Evolutionary conservation across 73 alveolate genomes (phyloP), one percentile per base, ranked within the genome.

Genomic region (Paraurostyla sp.): DNA sequence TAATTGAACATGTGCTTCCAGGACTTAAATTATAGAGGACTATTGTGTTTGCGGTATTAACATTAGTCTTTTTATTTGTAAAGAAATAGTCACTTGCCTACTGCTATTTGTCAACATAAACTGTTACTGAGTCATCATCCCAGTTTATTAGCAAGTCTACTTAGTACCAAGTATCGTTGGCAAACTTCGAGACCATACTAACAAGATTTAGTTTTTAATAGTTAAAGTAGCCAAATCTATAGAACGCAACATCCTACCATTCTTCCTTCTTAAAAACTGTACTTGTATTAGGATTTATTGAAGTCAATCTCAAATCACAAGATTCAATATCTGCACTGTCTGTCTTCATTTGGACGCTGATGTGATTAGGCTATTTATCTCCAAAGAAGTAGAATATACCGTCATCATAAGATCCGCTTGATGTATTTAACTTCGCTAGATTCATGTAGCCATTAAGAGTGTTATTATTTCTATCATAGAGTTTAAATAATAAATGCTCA

Each of bases 21-120:
- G 94, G 91, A 36, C 86, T 52, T 29, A 88, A 30, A 57, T 80
- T 88, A 40, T 88, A 88, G 9, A 88, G 62, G 85, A 88, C 71
- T 0, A 88, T 27, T 15, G 91, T 81, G 35, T 88, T 80, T 29
- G 89, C 60, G 4, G 69, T 46, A 0, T 6, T 30, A 36, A 88
- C 41, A 3, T n/a, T 30, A 0, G 69, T 35, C 33, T 80, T 69
- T 1, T 27, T 30, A 45, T 76, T 33, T 45, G 87, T 75, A 49
- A 78, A 88, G 71, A 88, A 88, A 6, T n/a, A 45, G 2, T 40
- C 75, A 27, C 91, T 88, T 29, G 80, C 59, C 0, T 58, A 22
- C 25, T 78, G 40, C 13, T 23, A 29, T 27, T 71, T 80, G 23
- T 60, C 75, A 13, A 88, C 63, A 88, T 76, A 88, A 4, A 76